Conservation (phyloP, 345 rosid species). For the Melastoma malabathricum region DNA sequence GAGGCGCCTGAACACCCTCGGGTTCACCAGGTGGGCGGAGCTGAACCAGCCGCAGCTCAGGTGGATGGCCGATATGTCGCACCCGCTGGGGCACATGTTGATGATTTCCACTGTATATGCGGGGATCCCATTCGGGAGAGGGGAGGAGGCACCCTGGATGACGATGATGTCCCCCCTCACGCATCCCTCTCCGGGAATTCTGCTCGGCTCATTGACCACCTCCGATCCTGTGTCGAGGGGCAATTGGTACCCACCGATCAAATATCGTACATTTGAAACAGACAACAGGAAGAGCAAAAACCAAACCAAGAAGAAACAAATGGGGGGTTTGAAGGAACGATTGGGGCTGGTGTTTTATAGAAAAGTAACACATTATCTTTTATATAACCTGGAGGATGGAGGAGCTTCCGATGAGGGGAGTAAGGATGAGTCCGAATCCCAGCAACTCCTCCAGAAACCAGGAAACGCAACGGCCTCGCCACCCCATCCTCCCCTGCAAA, state of each 20-base stretch:
- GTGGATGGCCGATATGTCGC: slow-evolving; percentile 56
- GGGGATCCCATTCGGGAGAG: slow-evolving; percentile 71
- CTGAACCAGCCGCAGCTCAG: slow-evolving; percentile 86
- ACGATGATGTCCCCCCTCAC: slow-evolving; percentile 44
- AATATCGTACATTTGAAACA: neutral
- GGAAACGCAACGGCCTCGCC: neutral
- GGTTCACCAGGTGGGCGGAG: slow-evolving; percentile 62
- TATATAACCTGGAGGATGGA: no score
- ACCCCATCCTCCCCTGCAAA: neutral
- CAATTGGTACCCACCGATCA: neutral
- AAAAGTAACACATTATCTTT: no score
- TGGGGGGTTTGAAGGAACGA: no score
- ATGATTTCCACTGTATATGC: slow-evolving; percentile 64
- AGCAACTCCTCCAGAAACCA: slow-evolving; percentile 4
- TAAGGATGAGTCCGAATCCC: neutral
- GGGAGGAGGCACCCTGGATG: slow-evolving; percentile 50
- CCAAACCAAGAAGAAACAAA: no score
- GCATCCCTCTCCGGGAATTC: slow-evolving; percentile 52
- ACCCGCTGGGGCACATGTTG: slow-evolving; percentile 56
- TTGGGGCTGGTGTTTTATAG: no score
- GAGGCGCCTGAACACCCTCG: slow-evolving; percentile 67
- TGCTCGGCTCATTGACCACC: slow-evolving; percentile 29
- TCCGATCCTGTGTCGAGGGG: slow-evolving; percentile 2
- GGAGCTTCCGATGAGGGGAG: no score
- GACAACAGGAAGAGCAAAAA: no score